Percentiles rank a stretch among this genome's conserved stretches.
Conservation (phyloP, 352 stramenopile species). For the Phytophthora sansomeana region DNA sequence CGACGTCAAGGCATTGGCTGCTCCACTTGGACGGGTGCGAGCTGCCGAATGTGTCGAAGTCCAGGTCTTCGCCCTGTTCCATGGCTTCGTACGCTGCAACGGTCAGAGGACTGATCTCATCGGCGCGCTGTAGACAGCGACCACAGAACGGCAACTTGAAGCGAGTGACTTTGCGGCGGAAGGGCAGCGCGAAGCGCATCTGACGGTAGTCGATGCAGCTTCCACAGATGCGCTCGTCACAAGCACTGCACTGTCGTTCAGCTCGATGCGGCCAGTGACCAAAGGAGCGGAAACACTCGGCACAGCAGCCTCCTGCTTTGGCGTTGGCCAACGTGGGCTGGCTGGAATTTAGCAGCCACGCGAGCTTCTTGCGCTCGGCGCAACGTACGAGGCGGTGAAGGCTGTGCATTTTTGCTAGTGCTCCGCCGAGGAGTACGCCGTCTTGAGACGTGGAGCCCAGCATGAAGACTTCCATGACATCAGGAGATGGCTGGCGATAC, state of each 20-base stretch:
- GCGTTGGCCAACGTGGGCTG: constrained; percentile 33
- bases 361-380: constrained; percentile 44
- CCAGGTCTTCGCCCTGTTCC: constrained; percentile 29
- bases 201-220: constrained; percentile 35
- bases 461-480: constrained; percentile 44
- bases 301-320: constrained; percentile 35
- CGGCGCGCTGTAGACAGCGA: constrained; percentile 37
- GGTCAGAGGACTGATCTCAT: constrained; percentile 35
- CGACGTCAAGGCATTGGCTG: constrained; percentile 28
- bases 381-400: constrained; percentile 33
- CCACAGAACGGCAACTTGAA: constrained; percentile 41
- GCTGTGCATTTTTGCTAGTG: constrained; percentile 40
- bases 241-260: constrained; percentile 42
- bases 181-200: constrained; percentile 39
- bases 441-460: constrained; percentile 39
- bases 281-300: constrained; percentile 41
- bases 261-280: constrained; percentile 32
- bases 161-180: constrained; percentile 34
- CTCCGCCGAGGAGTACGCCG: constrained; percentile 34
- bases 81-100: constrained; percentile 42
- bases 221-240: constrained; percentile 41
- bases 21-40: constrained; percentile 31
- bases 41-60: constrained; percentile 29
- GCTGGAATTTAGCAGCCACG: constrained; percentile 41
- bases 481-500: constrained; percentile 37